Evolutionary conservation across 371 early-diverging fungal genomes (phyloP).

Genomic region (Actinomortierella wolfii): DNA sequence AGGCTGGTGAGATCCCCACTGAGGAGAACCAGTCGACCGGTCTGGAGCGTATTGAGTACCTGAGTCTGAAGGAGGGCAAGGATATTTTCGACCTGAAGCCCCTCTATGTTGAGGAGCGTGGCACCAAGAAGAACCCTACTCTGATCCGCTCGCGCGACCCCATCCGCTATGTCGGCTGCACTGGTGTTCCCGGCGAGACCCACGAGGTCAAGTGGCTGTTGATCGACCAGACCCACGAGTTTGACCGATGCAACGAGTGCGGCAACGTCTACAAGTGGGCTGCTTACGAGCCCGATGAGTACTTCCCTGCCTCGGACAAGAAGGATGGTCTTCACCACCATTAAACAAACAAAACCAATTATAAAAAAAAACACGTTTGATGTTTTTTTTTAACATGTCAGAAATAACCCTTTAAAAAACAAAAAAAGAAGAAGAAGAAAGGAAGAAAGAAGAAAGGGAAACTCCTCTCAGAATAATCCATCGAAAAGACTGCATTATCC

Average conservation of each 20-base stretch:
- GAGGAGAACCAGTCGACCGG: slow-evolving; percentile 93
- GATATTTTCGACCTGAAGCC: slow-evolving; percentile 90
- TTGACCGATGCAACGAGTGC: slow-evolving; percentile 97
- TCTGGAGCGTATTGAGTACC: slow-evolving; percentile 88
- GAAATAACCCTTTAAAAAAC: slow-evolving; percentile 8
- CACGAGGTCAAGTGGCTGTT: slow-evolving; percentile 42
- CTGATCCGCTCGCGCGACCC: slow-evolving; percentile 84
- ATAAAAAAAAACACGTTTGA: slow-evolving; percentile 1
- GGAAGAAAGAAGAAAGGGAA: slow-evolving; percentile 15
- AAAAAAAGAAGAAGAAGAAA: slow-evolving; percentile 1
- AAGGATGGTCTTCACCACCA: slow-evolving; percentile 14
- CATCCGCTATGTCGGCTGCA: slow-evolving; percentile 91
- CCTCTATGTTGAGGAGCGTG: slow-evolving; percentile 74
- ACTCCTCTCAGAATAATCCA: too few relatives aligned
- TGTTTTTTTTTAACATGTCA: too few relatives aligned
- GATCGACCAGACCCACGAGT: slow-evolving; percentile 61
- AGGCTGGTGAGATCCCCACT: slow-evolving; percentile 74
- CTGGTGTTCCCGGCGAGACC: slow-evolving; percentile 62
- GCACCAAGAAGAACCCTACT: slow-evolving; percentile 87
- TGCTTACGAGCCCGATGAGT: slow-evolving; percentile 44
- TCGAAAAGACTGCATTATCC: too few relatives aligned
- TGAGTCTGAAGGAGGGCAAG: slow-evolving; percentile 84
- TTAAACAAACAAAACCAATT: slow-evolving; percentile 14
- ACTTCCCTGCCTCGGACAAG: slow-evolving; percentile 29
- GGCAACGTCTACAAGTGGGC: slow-evolving; percentile 78